Percentiles rank a stretch among this genome's conserved stretches.
These are phyloP conservation scores for Ceratocystis albifundus DNA, from an alignment of 2,329 filamentous ascomycete species.

Conservation along the genomic window DNA sequence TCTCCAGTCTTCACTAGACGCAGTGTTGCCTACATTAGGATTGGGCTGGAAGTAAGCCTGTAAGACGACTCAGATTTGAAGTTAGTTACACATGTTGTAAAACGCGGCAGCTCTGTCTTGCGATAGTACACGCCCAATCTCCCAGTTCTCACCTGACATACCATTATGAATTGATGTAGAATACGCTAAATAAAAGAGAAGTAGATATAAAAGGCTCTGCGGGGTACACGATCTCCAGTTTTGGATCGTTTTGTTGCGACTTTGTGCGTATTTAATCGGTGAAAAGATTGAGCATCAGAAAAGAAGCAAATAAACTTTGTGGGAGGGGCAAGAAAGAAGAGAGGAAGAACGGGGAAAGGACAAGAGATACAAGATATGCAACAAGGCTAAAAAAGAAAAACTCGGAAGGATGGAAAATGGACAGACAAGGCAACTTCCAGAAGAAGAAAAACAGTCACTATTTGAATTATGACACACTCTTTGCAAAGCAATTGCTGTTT, in stretches of 20 bases:
- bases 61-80: background rate
- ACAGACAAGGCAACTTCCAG: background rate
- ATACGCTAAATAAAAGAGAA: conserved; percentile 15
- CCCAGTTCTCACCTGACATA: conserved; percentile 8
- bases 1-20: conserved; percentile 67
- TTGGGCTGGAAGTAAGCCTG: conserved; percentile 23
- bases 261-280: background rate
- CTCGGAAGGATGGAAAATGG: background rate
- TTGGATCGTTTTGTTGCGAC: background rate
- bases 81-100: background rate
- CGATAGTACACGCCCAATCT: background rate
- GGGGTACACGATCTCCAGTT: background rate
- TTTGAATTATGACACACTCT: conserved; percentile 6
- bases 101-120: background rate
- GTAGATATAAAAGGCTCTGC: conserved; percentile 15
- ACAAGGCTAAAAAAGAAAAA: background rate
- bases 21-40: conserved; percentile 58
- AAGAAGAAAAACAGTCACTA: background rate
- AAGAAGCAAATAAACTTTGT: background rate
- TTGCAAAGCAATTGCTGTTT: background rate
- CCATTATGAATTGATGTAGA: conserved; percentile 15
- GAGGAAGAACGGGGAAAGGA: background rate
- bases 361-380: background rate
- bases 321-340: background rate
- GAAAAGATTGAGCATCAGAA: background rate